phyloP scores from a whole-genome alignment of 371 early-diverging fungal genomes.

The Mucor velutinosus region DNA sequence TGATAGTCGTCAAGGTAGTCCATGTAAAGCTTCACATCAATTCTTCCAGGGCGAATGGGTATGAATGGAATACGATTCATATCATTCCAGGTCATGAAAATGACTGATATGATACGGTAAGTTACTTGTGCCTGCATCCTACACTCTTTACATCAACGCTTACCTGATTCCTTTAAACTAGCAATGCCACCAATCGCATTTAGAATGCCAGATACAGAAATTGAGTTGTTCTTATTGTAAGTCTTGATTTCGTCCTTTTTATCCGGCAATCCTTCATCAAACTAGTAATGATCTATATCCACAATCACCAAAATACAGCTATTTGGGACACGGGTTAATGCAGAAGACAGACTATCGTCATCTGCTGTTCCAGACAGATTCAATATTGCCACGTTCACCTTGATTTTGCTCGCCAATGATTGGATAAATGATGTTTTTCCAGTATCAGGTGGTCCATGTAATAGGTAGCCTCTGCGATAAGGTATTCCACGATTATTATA shows the following conservation, averaged over 20 bases:
- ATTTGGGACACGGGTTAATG: slow-evolving; percentile 83
- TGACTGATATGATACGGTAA: slow-evolving; percentile 32
- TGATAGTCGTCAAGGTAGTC: slow-evolving; percentile 76
- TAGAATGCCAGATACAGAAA: slow-evolving; percentile 48
- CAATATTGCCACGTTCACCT: slow-evolving; percentile 90
- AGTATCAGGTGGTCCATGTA: slow-evolving; percentile 66
- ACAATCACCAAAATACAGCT: slow-evolving; percentile 91
- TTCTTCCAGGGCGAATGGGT: slow-evolving; percentile 93
- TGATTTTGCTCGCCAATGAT: slow-evolving; percentile 79
- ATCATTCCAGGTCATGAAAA: slow-evolving; percentile 97
- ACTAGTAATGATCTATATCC: slow-evolving; percentile 81
- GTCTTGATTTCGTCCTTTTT: slow-evolving; percentile 6
- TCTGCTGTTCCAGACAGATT: slow-evolving; percentile 82
- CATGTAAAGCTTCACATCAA: slow-evolving; percentile 84
- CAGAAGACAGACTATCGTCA: slow-evolving; percentile 82
- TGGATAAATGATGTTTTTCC: slow-evolving; percentile 68
- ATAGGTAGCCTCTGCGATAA: slow-evolving; percentile 82
- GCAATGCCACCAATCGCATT: slow-evolving; percentile 86
- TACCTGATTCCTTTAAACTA: slow-evolving; percentile 55
- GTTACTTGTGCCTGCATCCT: not conserved
- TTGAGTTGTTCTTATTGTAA: not conserved
- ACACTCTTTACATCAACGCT: slow-evolving; percentile 2
- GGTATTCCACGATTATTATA: slow-evolving; percentile 90
- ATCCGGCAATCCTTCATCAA: slow-evolving; percentile 37
- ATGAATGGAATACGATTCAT: slow-evolving; percentile 91